Base-by-base conservation (phyloP, 345 rosid species). In the Lepidium africanum region DNA sequence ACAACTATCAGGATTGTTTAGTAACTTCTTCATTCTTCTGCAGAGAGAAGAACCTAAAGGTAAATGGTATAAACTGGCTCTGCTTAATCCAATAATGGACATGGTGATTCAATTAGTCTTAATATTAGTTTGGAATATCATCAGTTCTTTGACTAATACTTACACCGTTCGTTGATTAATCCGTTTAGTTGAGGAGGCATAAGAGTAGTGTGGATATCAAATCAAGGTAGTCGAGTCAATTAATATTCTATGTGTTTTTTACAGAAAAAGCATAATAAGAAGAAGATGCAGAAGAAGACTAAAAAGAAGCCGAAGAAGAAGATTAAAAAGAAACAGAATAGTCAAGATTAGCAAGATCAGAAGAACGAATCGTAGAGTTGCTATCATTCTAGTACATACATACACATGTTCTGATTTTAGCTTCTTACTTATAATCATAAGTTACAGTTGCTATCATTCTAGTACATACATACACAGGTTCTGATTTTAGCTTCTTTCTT, bases 11-110 rank as follows among this genome's bases (percentile, higher is more conserved):
- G 90, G 85, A 63, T 63, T 91, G 21, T 66, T 91, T 35, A 89
- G 87, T 74, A 85, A 95, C 37, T 80, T 94, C 76, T 84, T 91
- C 50, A 79, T 77, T 9, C 79, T 75, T 64, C 53, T 90, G 3
- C 91, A 72, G 48, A 81, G 79, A 75, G 96, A 85, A 58, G 89
- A 80, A 47, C 43, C 73, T 30, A 87, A 58, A 80, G 92, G 97
- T 91, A 80, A 14, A 21, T 21, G 23, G 23, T 21, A 21, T 64
- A 46, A 55, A 23, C 9, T 3, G 32, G 2, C 15, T 62, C 7
- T 5, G 15, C 42, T 51, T 37, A 64, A n/a, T 6, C 9, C 6
- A 49, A 11, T 36, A n/a, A 21, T 36, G 0, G 13, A 61, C 27
- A 30, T 30, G 53, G 41, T 43, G 12, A 1, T 5, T 21, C 62